phyloP scores from a whole-genome alignment of 129 eudicot species.

The Chrysanthemum makinoi region DNA sequence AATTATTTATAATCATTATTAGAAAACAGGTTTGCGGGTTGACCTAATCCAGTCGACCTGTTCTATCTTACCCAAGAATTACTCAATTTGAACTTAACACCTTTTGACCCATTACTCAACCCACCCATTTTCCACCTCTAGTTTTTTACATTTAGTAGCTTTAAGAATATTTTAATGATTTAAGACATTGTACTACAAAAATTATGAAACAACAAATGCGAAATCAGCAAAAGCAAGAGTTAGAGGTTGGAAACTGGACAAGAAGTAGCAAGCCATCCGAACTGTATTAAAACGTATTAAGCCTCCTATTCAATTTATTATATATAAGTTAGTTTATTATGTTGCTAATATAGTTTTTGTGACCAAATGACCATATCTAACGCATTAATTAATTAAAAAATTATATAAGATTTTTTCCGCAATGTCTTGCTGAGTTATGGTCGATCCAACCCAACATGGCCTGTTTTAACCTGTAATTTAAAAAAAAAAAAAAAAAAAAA shows the following conservation, averaged over 20 bases:
- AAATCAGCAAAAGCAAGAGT: conserved; percentile 4
- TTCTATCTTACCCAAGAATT: neutral
- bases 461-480: too few relatives aligned
- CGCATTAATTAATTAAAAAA: too few relatives aligned
- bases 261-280: conserved; percentile 27
- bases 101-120: neutral
- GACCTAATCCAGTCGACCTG: neutral
- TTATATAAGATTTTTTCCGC: too few relatives aligned
- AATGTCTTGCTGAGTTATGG: too few relatives aligned
- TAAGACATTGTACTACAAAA: neutral
- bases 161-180: neutral
- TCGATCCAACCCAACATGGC: too few relatives aligned
- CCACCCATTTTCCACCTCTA: neutral
- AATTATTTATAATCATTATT: neutral
- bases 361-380: too few relatives aligned
- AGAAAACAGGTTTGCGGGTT: neutral
- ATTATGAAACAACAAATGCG: neutral
- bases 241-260: conserved; percentile 30
- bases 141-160: neutral
- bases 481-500: too few relatives aligned
- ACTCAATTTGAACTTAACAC: neutral
- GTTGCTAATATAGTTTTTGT: too few relatives aligned
- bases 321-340: too few relatives aligned
- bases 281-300: too few relatives aligned
- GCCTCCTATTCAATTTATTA: too few relatives aligned